A percentile compares a stretch with the other conserved stretches of the same genome.
phyloP scores from a whole-genome alignment of 768 basidiomycete species.

The Auriscalpium vulgare region DNA sequence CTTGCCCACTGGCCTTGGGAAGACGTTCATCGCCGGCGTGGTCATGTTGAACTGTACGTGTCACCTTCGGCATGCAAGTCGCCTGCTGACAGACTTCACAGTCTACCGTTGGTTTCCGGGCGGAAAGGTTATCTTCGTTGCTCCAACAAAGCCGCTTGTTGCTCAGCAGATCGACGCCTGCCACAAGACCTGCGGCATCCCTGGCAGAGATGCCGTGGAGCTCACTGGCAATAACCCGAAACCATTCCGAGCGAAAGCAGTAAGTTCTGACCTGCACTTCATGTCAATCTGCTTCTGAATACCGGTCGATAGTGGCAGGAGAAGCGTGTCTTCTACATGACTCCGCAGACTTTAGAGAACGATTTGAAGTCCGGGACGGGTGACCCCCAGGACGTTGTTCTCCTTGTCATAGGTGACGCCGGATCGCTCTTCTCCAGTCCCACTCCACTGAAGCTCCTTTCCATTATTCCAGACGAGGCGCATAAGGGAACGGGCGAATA shows the following conservation, averaged over 20 bases:
- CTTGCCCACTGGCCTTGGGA: slow-evolving; percentile 92
- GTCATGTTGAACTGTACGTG: slow-evolving; percentile 88
- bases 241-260: slow-evolving; percentile 48
- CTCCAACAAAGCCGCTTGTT: slow-evolving; percentile 94
- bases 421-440: neutral
- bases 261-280: slow-evolving; percentile 26
- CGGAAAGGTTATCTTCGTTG: slow-evolving; percentile 90
- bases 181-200: slow-evolving; percentile 89
- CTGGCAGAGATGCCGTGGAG: slow-evolving; percentile 76
- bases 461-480: slow-evolving; percentile 65
- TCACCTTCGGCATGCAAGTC: neutral
- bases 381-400: slow-evolving; percentile 72
- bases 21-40: slow-evolving; percentile 96
- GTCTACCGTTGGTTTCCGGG: slow-evolving; percentile 91
- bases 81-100: slow-evolving; percentile 21
- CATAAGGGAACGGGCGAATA: slow-evolving; percentile 92
- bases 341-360: slow-evolving; percentile 89
- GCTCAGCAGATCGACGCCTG: slow-evolving; percentile 93
- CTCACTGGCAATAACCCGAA: slow-evolving; percentile 70
- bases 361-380: slow-evolving; percentile 70
- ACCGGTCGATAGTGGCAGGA: slow-evolving; percentile 53
- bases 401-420: slow-evolving; percentile 75
- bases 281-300: neutral
- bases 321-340: slow-evolving; percentile 91
- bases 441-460: neutral